Evolutionary conservation across 176 grass and related monocot genomes (phyloP), one percentile per base, ranked within the genome.

Genomic region (Rhynchospora pubera): DNA sequence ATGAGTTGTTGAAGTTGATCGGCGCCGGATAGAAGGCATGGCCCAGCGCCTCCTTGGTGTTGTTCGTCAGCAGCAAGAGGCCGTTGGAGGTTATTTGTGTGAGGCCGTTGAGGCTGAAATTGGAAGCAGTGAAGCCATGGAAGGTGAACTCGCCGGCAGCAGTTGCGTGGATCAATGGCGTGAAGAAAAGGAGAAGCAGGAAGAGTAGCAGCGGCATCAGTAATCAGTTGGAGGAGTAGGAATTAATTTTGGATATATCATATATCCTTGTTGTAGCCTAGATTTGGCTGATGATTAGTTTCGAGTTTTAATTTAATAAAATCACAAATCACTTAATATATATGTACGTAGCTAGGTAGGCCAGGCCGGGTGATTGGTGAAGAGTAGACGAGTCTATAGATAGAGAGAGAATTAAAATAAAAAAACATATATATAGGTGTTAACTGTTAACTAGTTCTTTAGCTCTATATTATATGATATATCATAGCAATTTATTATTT

Each of bases 1-100:
- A 23, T 0, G 79, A 51, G 2, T 14, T 14, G 2, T 48, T 80
- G 79, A 86, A 68, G 46, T 6, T 73, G 62, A 81, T 18, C 10
- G 79, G 83, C 62, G 42, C 1, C 13, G 57, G 79, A 77, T 77
- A 80, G 83, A 91, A 88, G 12, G 86, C 89, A 13, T 88, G 89
- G 48, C 89, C 89, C 79, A 75, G 34, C 6, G 21, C 73, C 69
- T 91, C 80, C 39, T 68, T 51, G 14, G 76, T 88, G 73, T 79
- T 26, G 18, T 88, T 88, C 55, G 89, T 90, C 48, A 90, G 85
- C 48, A 79, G 28, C 28, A 90, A 83, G 79, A 87, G 66, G 55
- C 88, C 88, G 9, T 61, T 10, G 42, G 81, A 79, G 2, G 55
- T 87, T 16, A 90, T 44, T 2, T 67, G 7, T 12, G 88, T 80